Base-by-base conservation (phyloP, 2,329 filamentous ascomycete species). In the Periconia macrospinosa region DNA sequence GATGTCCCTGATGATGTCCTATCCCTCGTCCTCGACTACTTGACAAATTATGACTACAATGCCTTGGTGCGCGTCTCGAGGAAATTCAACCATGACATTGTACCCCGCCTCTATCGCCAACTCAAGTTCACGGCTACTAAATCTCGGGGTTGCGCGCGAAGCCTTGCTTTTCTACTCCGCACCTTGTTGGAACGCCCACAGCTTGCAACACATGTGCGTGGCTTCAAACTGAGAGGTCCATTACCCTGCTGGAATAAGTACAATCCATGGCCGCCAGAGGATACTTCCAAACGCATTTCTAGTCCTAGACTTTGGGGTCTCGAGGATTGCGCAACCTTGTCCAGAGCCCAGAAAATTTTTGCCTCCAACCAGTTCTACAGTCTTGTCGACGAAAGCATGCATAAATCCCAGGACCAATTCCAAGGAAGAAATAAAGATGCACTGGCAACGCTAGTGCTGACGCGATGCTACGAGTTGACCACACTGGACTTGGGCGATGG, bases 381-480 rank as follows among this genome's bases (percentile, higher is more conserved):
- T 17, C 54, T 67, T 10, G 54, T 66, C 6, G 64, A 67, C 35
- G 59, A 60, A 20, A 58, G 56, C 10, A 62, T 67, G 59, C 59
- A 67, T 41, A 58, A 60, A 33, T 60, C 61, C 19, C 55, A 56
- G 20, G 47, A 57, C 1, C 58, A 64, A 17, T 60, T 63, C 19
- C 52, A 52, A 11, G 60, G 59, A 18, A 56, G 60, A 14, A 61
- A 57, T 45, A 64, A 59, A 46, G 64, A 67, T 33, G 61, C 62
- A 17, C 45, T 67, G 17, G 60, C 58, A 19, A 61, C 54, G 3
- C 50, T 67, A 15, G 52, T 66, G 2, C 54, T 67, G 48, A 63
- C 60, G 10, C 60, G 61, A 20, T 57, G 61, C 42, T 57, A 55
- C 2, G 50, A 58, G 19, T 49, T 66, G 47, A 58, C 42, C 11